These are phyloP conservation scores for Tuber aestivum DNA, from an alignment of 495 filamentous ascomycete genomes.

Conservation along the genomic window DNA sequence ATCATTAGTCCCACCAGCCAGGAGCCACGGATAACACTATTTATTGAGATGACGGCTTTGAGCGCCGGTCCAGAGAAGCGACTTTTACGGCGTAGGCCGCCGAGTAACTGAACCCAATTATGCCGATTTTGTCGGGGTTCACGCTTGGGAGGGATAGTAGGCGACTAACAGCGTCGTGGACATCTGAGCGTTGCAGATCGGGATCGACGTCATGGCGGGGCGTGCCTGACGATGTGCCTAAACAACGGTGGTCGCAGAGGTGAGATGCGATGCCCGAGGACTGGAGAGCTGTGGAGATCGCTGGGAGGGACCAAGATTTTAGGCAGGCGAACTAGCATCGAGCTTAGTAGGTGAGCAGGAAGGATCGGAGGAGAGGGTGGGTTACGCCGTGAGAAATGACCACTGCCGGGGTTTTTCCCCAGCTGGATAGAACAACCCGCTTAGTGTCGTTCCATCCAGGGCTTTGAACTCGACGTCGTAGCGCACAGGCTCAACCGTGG, in stretches of 20 bases:
- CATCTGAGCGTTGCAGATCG: slow-evolving; percentile 10
- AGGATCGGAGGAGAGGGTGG: background rate
- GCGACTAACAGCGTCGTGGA: slow-evolving; percentile 18
- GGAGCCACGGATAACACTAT: background rate
- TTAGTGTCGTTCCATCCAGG: slow-evolving; percentile 41
- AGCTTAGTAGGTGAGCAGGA: background rate
- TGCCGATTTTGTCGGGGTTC: slow-evolving; percentile 12
- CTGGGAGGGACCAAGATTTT: slow-evolving; percentile 23
- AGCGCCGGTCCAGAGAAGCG: slow-evolving; percentile 15
- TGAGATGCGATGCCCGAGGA: slow-evolving; percentile 10
- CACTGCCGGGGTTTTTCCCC: slow-evolving; percentile 30
- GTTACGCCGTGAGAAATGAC: slow-evolving; percentile 34
- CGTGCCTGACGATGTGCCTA: slow-evolving; percentile 16
- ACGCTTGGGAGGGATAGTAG: slow-evolving; percentile 12
- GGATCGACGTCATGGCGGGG: slow-evolving; percentile 20
- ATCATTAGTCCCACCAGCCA: background rate
- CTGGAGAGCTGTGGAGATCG: slow-evolving; percentile 17
- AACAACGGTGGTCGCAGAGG: slow-evolving; percentile 24
- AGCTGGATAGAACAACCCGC: slow-evolving; percentile 41
- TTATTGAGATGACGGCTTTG: slow-evolving; percentile 16
- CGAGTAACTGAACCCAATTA: slow-evolving; percentile 17
- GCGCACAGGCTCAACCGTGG: background rate
- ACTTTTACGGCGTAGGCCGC: slow-evolving; percentile 13
- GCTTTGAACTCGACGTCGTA: slow-evolving; percentile 39
- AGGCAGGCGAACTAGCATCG: slow-evolving; percentile 10